Evolutionary conservation across 306 rosid species (phyloP).

Genomic region (Cajanus cajan): DNA sequence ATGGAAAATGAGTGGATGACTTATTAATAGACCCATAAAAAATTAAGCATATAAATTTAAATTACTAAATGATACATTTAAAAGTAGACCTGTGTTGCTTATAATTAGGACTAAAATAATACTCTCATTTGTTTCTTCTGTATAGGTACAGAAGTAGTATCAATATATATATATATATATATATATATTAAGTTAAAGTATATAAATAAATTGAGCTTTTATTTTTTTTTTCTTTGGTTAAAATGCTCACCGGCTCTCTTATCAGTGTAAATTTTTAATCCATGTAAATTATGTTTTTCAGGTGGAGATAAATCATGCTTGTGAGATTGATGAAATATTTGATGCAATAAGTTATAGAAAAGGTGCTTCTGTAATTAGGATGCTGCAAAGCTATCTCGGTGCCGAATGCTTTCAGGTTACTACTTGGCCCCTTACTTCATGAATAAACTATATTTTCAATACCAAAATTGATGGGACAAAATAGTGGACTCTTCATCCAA

Average conservation of each 20-base stretch:
- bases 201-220: background rate
- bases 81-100: too few species aligned
- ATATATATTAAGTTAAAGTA: background rate
- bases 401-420: constrained; percentile 86
- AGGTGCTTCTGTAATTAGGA: constrained; percentile 94
- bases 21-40: too few species aligned
- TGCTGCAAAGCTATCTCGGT: constrained; percentile 97
- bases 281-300: constrained; percentile 41
- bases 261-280: background rate
- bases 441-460: background rate
- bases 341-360: constrained; percentile 88
- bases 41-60: too few species aligned
- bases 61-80: too few species aligned
- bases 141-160: too few species aligned
- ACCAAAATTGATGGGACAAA: constrained; percentile 6
- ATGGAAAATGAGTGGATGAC: too few species aligned
- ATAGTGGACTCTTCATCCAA: constrained; percentile 16
- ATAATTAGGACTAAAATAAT: too few species aligned
- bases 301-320: constrained; percentile 93
- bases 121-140: too few species aligned
- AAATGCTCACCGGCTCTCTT: background rate
- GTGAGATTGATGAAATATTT: constrained; percentile 89
- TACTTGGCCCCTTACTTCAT: constrained; percentile 27
- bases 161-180: background rate
- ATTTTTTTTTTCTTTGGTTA: background rate